These are phyloP conservation scores for Fusarium coffeatum DNA, from an alignment of 2,329 filamentous ascomycete species.

Conservation along the genomic window DNA sequence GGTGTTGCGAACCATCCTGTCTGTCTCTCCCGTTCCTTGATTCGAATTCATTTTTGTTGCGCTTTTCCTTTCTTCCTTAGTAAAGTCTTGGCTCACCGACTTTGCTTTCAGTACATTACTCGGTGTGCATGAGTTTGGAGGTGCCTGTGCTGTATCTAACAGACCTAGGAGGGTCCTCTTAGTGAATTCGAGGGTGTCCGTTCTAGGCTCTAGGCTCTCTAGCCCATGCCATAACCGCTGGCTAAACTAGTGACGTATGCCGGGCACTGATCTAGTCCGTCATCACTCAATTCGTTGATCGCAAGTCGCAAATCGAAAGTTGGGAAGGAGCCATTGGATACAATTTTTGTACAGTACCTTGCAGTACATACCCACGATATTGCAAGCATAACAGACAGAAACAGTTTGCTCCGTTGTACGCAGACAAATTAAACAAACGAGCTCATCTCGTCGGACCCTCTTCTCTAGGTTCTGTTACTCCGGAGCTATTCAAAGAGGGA, in stretches of 20 bases:
- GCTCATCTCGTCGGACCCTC: slow-evolving; percentile 14
- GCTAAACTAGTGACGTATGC: slow-evolving; percentile 42
- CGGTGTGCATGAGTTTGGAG: slow-evolving; percentile 19
- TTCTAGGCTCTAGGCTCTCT: slow-evolving; percentile 11
- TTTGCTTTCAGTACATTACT: slow-evolving; percentile 34
- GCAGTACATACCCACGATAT: slow-evolving; percentile 15
- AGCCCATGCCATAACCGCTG: slow-evolving; percentile 36
- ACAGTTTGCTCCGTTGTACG: slow-evolving; percentile 11
- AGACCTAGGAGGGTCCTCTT: slow-evolving; percentile 27
- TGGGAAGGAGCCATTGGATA: neutral
- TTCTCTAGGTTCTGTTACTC: slow-evolving; percentile 11
- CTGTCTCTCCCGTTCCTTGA: slow-evolving; percentile 19
- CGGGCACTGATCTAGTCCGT: slow-evolving; percentile 33
- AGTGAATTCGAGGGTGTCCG: slow-evolving; percentile 37
- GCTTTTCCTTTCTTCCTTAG: slow-evolving; percentile 9
- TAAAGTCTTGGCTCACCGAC: slow-evolving; percentile 36
- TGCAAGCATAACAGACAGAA: slow-evolving; percentile 4
- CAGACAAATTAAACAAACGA: slow-evolving; percentile 20
- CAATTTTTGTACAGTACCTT: slow-evolving; percentile 2
- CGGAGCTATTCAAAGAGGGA: slow-evolving; percentile 7
- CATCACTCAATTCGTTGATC: slow-evolving; percentile 41
- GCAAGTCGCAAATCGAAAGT: slow-evolving; percentile 21
- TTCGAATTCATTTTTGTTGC: slow-evolving; percentile 10
- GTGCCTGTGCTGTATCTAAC: slow-evolving; percentile 6
- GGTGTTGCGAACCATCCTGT: neutral